A percentile compares a stretch with the other conserved stretches of the same genome.
phyloP scores from a whole-genome alignment of 352 stramenopile species.

The Globisporangium megalacanthum region DNA sequence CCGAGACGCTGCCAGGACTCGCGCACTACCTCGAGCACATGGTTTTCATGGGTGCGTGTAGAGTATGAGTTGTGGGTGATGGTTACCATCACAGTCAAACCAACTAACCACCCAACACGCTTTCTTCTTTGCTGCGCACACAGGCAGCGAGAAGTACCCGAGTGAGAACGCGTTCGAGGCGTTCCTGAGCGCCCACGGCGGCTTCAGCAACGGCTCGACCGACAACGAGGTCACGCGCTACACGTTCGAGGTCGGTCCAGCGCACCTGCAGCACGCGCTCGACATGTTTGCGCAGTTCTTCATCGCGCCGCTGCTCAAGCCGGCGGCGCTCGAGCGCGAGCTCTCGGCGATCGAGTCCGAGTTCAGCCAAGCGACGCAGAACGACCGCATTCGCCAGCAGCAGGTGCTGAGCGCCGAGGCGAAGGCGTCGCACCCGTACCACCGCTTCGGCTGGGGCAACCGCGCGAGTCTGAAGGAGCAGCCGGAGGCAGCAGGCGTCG shows the following conservation, averaged over 20 bases:
- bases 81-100: too few species aligned
- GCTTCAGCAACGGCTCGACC: constrained; percentile 90
- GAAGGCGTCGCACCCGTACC: constrained; percentile 56
- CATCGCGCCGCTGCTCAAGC: constrained; percentile 82
- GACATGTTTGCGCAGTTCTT: constrained; percentile 96
- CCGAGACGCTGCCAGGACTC: constrained; percentile 61
- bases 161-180: constrained; percentile 92
- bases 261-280: constrained; percentile 56
- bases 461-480: constrained; percentile 55
- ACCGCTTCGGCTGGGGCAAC: constrained; percentile 85
- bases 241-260: constrained; percentile 88
- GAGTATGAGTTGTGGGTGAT: not conserved
- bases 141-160: constrained; percentile 86
- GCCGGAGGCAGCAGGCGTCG: constrained; percentile 30
- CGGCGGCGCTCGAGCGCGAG: constrained; percentile 75
- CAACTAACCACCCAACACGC: not conserved
- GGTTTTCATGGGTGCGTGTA: constrained; percentile 90
- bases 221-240: constrained; percentile 92
- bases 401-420: constrained; percentile 75
- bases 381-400: constrained; percentile 60
- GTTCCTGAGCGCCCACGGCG: constrained; percentile 86
- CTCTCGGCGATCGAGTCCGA: constrained; percentile 86
- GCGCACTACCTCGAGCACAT: constrained; percentile 95
- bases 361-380: constrained; percentile 77
- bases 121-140: not conserved